A percentile compares a stretch with the other conserved stretches of the same genome.
phyloP scores from a whole-genome alignment of 768 basidiomycete genomes.

The Trametes cingulata region DNA sequence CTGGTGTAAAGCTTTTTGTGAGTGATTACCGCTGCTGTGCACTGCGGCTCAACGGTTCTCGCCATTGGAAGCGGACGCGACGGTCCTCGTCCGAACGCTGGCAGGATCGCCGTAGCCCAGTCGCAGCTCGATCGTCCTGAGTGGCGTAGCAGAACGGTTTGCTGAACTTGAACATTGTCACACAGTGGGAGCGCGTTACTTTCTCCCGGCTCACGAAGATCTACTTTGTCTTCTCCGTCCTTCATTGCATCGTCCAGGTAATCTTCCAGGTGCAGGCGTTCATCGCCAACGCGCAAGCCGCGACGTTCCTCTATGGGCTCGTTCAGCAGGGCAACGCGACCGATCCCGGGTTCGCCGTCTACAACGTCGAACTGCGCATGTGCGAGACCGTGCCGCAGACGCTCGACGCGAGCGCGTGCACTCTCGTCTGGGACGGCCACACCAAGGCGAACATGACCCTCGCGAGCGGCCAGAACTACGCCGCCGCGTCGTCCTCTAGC shows the following conservation, averaged over 20 bases:
- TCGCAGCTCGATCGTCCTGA: too few relatives aligned
- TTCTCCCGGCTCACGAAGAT: slow-evolving; percentile 63
- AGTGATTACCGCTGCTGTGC: slow-evolving; percentile 5
- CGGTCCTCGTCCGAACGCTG: background rate
- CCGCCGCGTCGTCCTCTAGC: slow-evolving; percentile 7
- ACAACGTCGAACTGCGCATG: slow-evolving; percentile 50
- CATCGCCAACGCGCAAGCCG: slow-evolving; percentile 61
- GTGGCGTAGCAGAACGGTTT: background rate
- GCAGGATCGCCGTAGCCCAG: background rate
- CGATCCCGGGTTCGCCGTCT: slow-evolving; percentile 52
- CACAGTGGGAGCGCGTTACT: slow-evolving; percentile 69
- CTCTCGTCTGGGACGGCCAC: slow-evolving; percentile 52
- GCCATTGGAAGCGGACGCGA: background rate
- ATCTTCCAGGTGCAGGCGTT: slow-evolving; percentile 68
- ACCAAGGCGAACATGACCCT: slow-evolving; percentile 1
- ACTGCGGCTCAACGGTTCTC: background rate
- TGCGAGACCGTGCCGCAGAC: slow-evolving; percentile 51
- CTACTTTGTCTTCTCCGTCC: slow-evolving; percentile 67
- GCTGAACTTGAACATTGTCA: background rate
- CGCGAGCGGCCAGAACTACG: slow-evolving; percentile 22
- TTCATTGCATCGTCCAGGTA: slow-evolving; percentile 69
- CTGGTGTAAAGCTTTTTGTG: slow-evolving; percentile 23
- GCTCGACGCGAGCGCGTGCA: slow-evolving; percentile 41
- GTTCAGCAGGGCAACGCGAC: slow-evolving; percentile 50
- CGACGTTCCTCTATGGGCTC: slow-evolving; percentile 51